Base-by-base conservation (phyloP, 768 basidiomycete genomes). In the Tremella yokohamensis region DNA sequence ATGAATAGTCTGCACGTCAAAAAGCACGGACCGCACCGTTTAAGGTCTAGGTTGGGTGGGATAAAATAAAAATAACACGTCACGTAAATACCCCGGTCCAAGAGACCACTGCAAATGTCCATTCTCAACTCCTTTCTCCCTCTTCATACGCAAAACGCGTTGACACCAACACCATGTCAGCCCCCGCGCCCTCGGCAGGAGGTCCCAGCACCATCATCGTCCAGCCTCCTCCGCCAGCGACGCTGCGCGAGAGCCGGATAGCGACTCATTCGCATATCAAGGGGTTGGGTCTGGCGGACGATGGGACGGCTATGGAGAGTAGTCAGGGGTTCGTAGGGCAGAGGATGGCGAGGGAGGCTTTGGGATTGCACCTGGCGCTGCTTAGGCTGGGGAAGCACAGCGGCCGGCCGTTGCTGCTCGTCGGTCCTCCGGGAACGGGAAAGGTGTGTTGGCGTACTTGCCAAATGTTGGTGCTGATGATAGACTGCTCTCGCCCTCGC, bases 371-470 rank as follows among this genome's bases (percentile, higher is more conserved):
- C 65, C 61, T 76, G 47, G 57, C 54, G 20, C 54, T 76, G 45
- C 60, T 76, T 60, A 66, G 67, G 53, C 34, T 69, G 56, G 70
- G 70, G 20, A 63, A 66, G 54, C 66, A 76, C 66, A 90, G 90
- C 24, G 96, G 96, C 20, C 84, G 93, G 57, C 92, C 92, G 0
- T 80, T 98, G 40, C 79, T 98, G 40, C 83, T 98, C 38, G 94
- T 89, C 22, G 96, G 96, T 55, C 90, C 90, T 19, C 96, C 96
- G 1, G 93, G 96, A 15, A 99, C 96, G 2, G 94, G 96, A 11
- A 99, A 99, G 62, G 74, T 73, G 63, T 56, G 74, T 59, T 16
- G 24, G 20, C 37, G 24, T 38, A 4, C 16, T 38, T 13, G 26
- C 19, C 22, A 40, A 18, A 38, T 8, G 37, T 1, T 19, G 16